These are phyloP conservation scores for Pichia kluyveri DNA, from an alignment of 805 yeast species.

Conservation along the genomic window DNA sequence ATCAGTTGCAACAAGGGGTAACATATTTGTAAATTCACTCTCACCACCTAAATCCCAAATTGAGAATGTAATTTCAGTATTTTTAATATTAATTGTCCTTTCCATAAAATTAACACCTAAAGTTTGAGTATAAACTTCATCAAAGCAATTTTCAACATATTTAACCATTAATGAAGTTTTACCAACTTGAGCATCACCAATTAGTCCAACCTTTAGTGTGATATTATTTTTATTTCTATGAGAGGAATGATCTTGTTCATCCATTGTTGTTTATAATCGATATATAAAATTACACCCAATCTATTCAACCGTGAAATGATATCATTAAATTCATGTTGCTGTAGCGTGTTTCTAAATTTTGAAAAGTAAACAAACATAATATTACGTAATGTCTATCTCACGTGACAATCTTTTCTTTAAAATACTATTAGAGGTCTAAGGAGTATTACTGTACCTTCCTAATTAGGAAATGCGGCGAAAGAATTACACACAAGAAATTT, in stretches of 20 bases:
- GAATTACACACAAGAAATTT: not conserved
- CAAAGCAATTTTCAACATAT: slow-evolving; percentile 91
- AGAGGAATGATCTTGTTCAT: not conserved
- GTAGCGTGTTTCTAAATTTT: too few species aligned
- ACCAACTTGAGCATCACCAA: slow-evolving; percentile 95
- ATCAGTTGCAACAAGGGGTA: slow-evolving; percentile 84
- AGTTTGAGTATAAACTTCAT: slow-evolving; percentile 87
- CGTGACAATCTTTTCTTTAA: too few species aligned
- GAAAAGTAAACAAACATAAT: too few species aligned
- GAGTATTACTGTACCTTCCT: not conserved
- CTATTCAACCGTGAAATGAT: too few species aligned
- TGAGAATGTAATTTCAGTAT: slow-evolving; percentile 82
- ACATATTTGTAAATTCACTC: slow-evolving; percentile 88
- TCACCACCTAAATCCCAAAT: slow-evolving; percentile 98
- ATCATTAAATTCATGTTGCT: too few species aligned
- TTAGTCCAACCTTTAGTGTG: slow-evolving; percentile 78
- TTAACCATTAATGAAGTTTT: slow-evolving; percentile 95
- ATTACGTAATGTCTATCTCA: too few species aligned
- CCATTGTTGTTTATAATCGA: not conserved
- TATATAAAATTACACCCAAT: too few species aligned
- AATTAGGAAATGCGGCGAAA: not conserved
- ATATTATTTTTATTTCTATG: slow-evolving; percentile 35
- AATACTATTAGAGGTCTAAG: not conserved
- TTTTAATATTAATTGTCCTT: slow-evolving; percentile 71
- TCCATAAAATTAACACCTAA: slow-evolving; percentile 95